These are phyloP conservation scores for Gonapodya prolifera DNA, from an alignment of 192 early-diverging fungal genomes.

Conservation along the genomic window DNA sequence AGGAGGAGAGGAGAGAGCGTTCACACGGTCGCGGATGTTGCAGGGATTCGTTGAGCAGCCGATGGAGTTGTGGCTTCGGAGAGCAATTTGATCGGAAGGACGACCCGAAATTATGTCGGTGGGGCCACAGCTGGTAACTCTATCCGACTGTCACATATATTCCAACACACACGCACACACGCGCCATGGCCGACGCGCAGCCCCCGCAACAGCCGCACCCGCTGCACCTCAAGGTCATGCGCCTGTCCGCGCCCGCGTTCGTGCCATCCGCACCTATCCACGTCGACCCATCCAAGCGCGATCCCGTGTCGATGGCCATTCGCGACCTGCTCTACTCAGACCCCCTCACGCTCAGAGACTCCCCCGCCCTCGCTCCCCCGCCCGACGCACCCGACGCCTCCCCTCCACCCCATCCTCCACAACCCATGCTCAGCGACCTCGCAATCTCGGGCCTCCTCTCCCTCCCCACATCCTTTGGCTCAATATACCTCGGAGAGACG, in stretches of 20 bases:
- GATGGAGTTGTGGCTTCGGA: too few species aligned
- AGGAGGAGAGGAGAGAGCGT: too few species aligned
- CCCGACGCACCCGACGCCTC: conserved; percentile 8
- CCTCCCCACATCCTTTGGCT: conserved; percentile 78
- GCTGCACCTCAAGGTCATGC: conserved; percentile 32
- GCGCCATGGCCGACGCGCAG: not conserved
- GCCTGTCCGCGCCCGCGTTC: conserved; percentile 66
- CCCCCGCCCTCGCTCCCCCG: conserved; percentile 8
- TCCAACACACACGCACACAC: too few species aligned
- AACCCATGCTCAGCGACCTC: conserved; percentile 38
- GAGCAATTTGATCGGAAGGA: too few species aligned
- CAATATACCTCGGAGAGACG: conserved; percentile 90
- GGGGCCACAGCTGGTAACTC: too few species aligned
- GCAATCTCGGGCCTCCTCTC: conserved; percentile 53
- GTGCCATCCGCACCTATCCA: conserved; percentile 31
- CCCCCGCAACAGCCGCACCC: not conserved
- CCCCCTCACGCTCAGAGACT: conserved; percentile 22
- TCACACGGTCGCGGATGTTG: too few species aligned
- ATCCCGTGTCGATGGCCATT: conserved; percentile 7
- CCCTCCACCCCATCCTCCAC: conserved; percentile 12
- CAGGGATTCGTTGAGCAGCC: too few species aligned
- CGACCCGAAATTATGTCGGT: too few species aligned
- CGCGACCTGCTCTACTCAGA: conserved; percentile 14
- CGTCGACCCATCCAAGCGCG: conserved; percentile 14
- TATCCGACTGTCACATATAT: too few species aligned